Evolutionary conservation across 148 eudicot species (phyloP).

Genomic region (Nyssa sinensis): DNA sequence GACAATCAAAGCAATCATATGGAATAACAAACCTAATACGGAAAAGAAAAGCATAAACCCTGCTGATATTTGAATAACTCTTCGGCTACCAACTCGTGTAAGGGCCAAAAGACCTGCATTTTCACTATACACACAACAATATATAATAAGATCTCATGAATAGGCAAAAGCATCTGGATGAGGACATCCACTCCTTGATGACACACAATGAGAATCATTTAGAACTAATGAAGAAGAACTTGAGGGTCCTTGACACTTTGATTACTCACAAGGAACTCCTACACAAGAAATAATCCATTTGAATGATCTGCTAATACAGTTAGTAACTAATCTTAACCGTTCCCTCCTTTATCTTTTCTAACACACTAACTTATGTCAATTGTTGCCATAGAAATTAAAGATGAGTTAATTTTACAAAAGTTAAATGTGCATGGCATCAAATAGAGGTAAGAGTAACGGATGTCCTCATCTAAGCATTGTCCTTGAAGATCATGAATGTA

Average conservation of each 20-base stretch:
- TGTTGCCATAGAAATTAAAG: background rate
- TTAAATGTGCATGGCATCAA: background rate
- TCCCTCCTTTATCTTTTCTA: background rate
- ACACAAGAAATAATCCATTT: background rate
- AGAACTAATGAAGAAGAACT: background rate
- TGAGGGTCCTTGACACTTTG: background rate
- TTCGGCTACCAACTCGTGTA: constrained; percentile 79
- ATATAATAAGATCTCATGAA: background rate
- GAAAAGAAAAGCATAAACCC: constrained; percentile 87
- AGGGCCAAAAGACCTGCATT: constrained; percentile 82
- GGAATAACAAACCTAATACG: constrained; percentile 54
- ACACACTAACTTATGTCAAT: background rate
- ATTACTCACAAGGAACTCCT: background rate
- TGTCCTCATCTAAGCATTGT: background rate
- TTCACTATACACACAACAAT: constrained; percentile 48
- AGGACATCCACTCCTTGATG: background rate
- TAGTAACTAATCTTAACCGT: background rate
- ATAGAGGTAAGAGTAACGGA: background rate
- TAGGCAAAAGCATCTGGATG: constrained; percentile 1
- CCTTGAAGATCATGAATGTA: background rate
- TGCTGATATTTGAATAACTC: constrained; percentile 79
- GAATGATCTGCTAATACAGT: background rate
- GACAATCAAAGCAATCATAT: background rate
- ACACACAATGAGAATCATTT: background rate
- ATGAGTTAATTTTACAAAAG: background rate